Percentiles rank a stretch among this genome's conserved stretches.
phyloP scores from a whole-genome alignment of 331 rosid genomes.

The Malus hybrid region DNA sequence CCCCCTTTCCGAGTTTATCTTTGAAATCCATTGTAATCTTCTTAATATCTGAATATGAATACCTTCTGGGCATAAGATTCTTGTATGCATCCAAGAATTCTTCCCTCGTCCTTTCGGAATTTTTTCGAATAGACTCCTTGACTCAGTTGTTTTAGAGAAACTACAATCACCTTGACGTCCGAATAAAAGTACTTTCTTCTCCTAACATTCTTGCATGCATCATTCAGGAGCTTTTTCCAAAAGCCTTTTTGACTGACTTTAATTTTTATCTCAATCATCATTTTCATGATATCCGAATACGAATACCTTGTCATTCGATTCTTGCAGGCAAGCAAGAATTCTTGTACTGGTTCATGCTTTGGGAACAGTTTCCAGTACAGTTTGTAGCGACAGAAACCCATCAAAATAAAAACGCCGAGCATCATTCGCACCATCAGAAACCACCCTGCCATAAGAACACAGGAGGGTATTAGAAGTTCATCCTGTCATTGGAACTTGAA shows the following conservation, averaged over 20 bases:
- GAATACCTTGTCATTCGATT: not conserved
- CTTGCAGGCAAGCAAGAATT: not conserved
- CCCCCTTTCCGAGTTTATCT: constrained; percentile 1
- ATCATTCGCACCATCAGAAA: not conserved
- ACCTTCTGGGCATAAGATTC: not conserved
- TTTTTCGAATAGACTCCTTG: not conserved
- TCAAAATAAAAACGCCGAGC: not conserved
- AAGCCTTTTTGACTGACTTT: not conserved
- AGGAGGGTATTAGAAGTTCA: no score
- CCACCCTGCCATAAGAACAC: not conserved
- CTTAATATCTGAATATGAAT: not conserved
- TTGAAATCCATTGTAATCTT: not conserved
- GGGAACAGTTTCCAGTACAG: not conserved
- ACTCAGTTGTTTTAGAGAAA: not conserved
- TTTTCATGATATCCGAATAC: not conserved
- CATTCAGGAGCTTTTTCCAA: not conserved
- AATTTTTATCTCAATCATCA: not conserved
- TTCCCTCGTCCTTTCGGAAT: not conserved
- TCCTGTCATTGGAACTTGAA: not conserved
- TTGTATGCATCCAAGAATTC: constrained; percentile 1
- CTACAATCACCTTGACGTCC: no score
- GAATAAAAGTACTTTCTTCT: no score
- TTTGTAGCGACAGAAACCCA: constrained; percentile 4
- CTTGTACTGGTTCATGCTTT: not conserved
- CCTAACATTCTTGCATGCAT: no score